phyloP scores from a whole-genome alignment of 768 basidiomycete species.

The Tricholoma sp. region DNA sequence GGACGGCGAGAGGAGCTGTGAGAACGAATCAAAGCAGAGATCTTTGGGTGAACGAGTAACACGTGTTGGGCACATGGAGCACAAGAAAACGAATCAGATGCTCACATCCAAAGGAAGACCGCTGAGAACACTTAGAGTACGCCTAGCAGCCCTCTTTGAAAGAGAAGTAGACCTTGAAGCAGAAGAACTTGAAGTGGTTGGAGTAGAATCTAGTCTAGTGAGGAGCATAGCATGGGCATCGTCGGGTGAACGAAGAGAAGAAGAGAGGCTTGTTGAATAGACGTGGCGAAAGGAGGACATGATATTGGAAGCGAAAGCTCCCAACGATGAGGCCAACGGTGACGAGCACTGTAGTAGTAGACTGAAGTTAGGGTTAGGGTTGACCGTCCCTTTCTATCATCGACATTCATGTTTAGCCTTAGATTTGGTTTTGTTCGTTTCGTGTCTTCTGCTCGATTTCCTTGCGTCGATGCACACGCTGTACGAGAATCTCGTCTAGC shows the following conservation, averaged over 20 bases:
- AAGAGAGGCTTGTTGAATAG: neutral
- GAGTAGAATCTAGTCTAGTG: slow-evolving; percentile 7
- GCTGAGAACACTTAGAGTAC: slow-evolving; percentile 24
- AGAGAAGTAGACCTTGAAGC: slow-evolving; percentile 5
- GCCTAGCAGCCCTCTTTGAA: slow-evolving; percentile 10
- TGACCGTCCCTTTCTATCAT: neutral
- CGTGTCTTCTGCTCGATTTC: slow-evolving; percentile 36
- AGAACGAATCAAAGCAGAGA: slow-evolving; percentile 37
- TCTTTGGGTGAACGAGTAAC: slow-evolving; percentile 28
- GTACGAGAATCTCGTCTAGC: slow-evolving; percentile 53
- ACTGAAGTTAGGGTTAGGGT: slow-evolving; percentile 8
- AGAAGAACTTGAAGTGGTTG: slow-evolving; percentile 3
- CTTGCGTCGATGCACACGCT: slow-evolving; percentile 83
- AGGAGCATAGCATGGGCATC: slow-evolving; percentile 3
- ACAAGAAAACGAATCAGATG: slow-evolving; percentile 13
- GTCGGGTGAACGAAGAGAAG: neutral
- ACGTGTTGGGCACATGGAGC: slow-evolving; percentile 44
- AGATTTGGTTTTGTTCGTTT: neutral
- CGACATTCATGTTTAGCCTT: too few species aligned
- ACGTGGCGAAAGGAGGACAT: slow-evolving; percentile 1
- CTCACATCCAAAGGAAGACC: slow-evolving; percentile 30
- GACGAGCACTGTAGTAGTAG: neutral
- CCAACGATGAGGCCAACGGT: slow-evolving; percentile 1
- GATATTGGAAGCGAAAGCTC: neutral
- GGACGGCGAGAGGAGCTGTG: slow-evolving; percentile 28